Evolutionary conservation across 2,329 filamentous ascomycete species (phyloP).

Genomic region (Stagonosporopsis tanaceti): DNA sequence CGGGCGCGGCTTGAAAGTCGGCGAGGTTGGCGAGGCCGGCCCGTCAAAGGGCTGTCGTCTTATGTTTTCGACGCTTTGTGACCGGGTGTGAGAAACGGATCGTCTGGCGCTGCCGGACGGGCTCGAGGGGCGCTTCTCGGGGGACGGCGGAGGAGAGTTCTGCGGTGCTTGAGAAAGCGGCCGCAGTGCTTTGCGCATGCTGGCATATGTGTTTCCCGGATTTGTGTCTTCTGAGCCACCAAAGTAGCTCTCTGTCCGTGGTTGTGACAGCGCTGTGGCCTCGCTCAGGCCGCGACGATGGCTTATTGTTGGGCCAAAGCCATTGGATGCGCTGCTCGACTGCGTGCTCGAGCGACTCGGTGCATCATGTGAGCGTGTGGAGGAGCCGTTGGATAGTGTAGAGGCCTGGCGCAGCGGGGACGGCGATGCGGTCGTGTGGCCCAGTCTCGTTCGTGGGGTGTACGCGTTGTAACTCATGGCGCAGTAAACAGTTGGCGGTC

Average conservation of each 20-base stretch:
- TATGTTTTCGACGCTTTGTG: slow-evolving; percentile 53
- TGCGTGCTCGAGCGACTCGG: slow-evolving; percentile 72
- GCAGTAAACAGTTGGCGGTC: slow-evolving; percentile 19
- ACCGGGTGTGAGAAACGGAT: slow-evolving; percentile 38
- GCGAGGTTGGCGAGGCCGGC: slow-evolving; percentile 41
- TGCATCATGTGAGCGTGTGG: slow-evolving; percentile 69
- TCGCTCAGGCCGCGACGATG: slow-evolving; percentile 83
- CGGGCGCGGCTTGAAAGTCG: slow-evolving; percentile 50
- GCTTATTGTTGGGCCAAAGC: slow-evolving; percentile 56
- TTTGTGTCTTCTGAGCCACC: slow-evolving; percentile 50
- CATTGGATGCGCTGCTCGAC: slow-evolving; percentile 75
- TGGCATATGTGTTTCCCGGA: slow-evolving; percentile 73
- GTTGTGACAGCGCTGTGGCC: slow-evolving; percentile 63
- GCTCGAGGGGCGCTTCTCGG: slow-evolving; percentile 29
- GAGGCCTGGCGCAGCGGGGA: slow-evolving; percentile 69
- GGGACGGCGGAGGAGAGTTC: slow-evolving; percentile 40
- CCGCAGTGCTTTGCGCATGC: slow-evolving; percentile 77
- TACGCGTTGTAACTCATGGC: slow-evolving; percentile 49
- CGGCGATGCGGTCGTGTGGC: slow-evolving; percentile 52
- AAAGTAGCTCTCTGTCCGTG: slow-evolving; percentile 59
- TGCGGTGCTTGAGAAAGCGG: slow-evolving; percentile 52
- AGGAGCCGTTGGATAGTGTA: slow-evolving; percentile 75
- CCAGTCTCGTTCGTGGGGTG: slow-evolving; percentile 50
- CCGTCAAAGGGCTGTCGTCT: slow-evolving; percentile 56
- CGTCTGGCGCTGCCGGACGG: slow-evolving; percentile 27